Evolutionary conservation across 495 filamentous ascomycete genomes (phyloP).

Genomic region (Daldinia childiae): DNA sequence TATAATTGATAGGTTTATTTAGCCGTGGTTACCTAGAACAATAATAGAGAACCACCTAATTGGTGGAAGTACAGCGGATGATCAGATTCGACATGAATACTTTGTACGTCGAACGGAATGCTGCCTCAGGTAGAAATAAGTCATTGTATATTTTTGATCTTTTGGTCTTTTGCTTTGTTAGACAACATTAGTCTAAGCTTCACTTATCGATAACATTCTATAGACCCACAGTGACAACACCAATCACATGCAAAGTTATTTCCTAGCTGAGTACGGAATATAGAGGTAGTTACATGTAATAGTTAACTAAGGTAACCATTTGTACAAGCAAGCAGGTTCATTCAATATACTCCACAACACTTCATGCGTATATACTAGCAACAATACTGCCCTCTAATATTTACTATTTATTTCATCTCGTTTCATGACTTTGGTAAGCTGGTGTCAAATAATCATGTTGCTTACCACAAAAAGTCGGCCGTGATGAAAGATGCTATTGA

Average conservation of each 20-base stretch:
- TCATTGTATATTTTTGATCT: neutral
- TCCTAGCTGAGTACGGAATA: neutral
- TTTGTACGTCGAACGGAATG: neutral
- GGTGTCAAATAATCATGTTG: neutral
- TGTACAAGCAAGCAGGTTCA: neutral
- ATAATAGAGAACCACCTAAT: neutral
- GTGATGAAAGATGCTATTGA: neutral
- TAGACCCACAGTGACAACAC: constrained; percentile 20
- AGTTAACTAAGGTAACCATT: too few species aligned
- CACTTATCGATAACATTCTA: constrained; percentile 30
- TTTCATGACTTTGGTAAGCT: neutral
- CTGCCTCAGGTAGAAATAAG: neutral
- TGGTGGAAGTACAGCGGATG: neutral
- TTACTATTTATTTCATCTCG: neutral
- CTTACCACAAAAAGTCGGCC: neutral
- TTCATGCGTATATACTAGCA: neutral
- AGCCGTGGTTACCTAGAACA: neutral
- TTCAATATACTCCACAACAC: neutral
- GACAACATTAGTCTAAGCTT: constrained; percentile 23
- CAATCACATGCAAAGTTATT: constrained; percentile 34
- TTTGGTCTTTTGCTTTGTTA: neutral
- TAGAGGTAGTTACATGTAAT: too few species aligned
- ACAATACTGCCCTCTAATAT: neutral
- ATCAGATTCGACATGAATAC: neutral
- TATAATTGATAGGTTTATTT: neutral